Evolutionary conservation across 2,329 filamentous ascomycete genomes (phyloP).

Genomic region (Alternaria infectoria): DNA sequence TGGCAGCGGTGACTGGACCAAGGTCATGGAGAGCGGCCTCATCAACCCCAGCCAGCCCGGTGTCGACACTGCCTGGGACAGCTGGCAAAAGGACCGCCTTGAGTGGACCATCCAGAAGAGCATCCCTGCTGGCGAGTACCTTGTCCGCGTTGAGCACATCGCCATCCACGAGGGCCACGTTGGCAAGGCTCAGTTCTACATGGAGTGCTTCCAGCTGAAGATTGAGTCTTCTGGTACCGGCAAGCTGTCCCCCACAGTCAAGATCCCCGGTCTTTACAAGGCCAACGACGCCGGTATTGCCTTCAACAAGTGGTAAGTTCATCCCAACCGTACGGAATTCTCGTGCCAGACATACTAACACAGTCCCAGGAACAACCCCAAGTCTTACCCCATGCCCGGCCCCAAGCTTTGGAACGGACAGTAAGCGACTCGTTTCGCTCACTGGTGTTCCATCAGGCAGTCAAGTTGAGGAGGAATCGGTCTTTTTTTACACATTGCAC

Average conservation of each 20-base stretch:
- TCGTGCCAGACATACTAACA: not conserved
- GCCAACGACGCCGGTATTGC: slow-evolving; percentile 57
- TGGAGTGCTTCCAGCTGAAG: slow-evolving; percentile 54
- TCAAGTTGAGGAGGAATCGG: not conserved
- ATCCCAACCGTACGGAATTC: not conserved
- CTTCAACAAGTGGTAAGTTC: slow-evolving; percentile 50
- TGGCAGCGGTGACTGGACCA: slow-evolving; percentile 60
- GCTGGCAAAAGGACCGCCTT: slow-evolving; percentile 51
- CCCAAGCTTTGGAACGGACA: slow-evolving; percentile 33
- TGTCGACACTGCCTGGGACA: slow-evolving; percentile 36
- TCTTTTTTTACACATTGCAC: not conserved
- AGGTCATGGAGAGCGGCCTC: slow-evolving; percentile 43
- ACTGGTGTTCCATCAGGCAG: not conserved
- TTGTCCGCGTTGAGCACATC: slow-evolving; percentile 46
- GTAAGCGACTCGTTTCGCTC: slow-evolving; percentile 3
- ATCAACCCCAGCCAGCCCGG: slow-evolving; percentile 32
- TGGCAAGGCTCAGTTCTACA: slow-evolving; percentile 45
- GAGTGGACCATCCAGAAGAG: slow-evolving; percentile 24
- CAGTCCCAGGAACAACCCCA: slow-evolving; percentile 31
- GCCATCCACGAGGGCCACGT: slow-evolving; percentile 40
- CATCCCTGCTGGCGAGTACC: slow-evolving; percentile 49
- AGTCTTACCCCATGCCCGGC: slow-evolving; percentile 41
- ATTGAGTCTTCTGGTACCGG: slow-evolving; percentile 52
- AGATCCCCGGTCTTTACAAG: slow-evolving; percentile 58
- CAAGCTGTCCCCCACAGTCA: slow-evolving; percentile 52